Evolutionary conservation across 179 eudicot species (phyloP).

Genomic region (Heliamphora ciliata): DNA sequence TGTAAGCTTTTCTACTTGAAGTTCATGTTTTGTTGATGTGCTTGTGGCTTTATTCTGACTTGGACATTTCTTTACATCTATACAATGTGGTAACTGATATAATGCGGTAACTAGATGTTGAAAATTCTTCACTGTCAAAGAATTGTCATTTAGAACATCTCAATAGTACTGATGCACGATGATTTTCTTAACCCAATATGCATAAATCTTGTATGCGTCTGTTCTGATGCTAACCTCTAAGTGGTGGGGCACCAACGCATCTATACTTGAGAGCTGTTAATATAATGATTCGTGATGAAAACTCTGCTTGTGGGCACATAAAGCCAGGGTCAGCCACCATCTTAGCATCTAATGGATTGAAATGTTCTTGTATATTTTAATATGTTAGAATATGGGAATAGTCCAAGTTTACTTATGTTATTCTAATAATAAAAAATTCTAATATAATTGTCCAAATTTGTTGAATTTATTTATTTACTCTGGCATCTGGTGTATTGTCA

Average conservation of each 20-base stretch:
- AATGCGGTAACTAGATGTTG: too few species aligned
- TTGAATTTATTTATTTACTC: too few species aligned
- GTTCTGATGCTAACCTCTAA: background rate
- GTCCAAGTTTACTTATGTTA: background rate
- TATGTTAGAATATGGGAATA: too few species aligned
- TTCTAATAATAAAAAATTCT: too few species aligned
- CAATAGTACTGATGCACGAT: background rate
- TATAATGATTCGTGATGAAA: background rate
- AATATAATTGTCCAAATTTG: too few species aligned
- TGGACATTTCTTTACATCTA: background rate
- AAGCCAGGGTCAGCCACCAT: background rate
- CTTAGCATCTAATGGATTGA: too few species aligned
- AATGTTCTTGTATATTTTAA: too few species aligned
- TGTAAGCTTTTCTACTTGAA: constrained; percentile 32
- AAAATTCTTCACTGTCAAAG: too few species aligned
- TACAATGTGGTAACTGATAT: background rate
- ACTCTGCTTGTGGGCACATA: background rate
- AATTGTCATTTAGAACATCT: background rate
- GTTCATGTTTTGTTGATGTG: background rate
- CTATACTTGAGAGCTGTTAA: background rate
- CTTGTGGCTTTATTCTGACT: background rate
- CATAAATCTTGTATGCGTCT: background rate
- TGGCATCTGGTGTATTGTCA: background rate
- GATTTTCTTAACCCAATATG: background rate
- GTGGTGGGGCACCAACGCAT: background rate